phyloP scores from a whole-genome alignment of 2,329 filamentous ascomycete genomes.

The Colletotrichum spinosum region DNA sequence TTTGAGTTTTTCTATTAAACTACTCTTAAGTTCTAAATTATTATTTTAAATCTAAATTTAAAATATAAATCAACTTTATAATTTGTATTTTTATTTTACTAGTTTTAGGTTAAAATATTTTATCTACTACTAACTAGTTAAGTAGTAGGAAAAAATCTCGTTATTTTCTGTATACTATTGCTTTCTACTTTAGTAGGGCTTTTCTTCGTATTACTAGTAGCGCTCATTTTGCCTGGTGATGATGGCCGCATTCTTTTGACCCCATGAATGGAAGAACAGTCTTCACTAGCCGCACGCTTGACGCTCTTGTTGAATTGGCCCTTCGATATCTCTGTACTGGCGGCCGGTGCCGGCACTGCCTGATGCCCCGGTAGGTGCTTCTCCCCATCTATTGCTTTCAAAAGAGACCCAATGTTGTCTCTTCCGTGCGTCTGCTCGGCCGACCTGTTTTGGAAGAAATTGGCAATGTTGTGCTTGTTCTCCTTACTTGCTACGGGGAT shows the following conservation, averaged over 20 bases:
- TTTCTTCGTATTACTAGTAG: constrained; percentile 53
- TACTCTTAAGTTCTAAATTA: no score
- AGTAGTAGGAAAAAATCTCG: constrained; percentile 56
- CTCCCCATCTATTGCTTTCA: constrained; percentile 38
- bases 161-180: constrained; percentile 58
- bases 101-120: no score
- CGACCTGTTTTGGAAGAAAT: constrained; percentile 78
- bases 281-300: constrained; percentile 44
- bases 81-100: no score
- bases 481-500: constrained; percentile 85
- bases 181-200: constrained; percentile 47
- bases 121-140: no score
- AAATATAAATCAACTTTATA: no score
- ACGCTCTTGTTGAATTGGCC: constrained; percentile 30
- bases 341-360: constrained; percentile 40
- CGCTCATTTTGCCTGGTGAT: constrained; percentile 50
- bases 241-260: constrained; percentile 42
- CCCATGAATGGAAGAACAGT: constrained; percentile 37
- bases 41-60: no score
- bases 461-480: constrained; percentile 93
- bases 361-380: constrained; percentile 24
- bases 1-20: no score
- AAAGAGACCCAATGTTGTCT: constrained; percentile 16
- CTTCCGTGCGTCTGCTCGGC: constrained; percentile 48
- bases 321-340: constrained; percentile 21